Percentiles rank a stretch among this genome's conserved stretches.
These are phyloP conservation scores for Diversispora epigaea DNA, from an alignment of 192 early-diverging fungal species.

Conservation along the genomic window DNA sequence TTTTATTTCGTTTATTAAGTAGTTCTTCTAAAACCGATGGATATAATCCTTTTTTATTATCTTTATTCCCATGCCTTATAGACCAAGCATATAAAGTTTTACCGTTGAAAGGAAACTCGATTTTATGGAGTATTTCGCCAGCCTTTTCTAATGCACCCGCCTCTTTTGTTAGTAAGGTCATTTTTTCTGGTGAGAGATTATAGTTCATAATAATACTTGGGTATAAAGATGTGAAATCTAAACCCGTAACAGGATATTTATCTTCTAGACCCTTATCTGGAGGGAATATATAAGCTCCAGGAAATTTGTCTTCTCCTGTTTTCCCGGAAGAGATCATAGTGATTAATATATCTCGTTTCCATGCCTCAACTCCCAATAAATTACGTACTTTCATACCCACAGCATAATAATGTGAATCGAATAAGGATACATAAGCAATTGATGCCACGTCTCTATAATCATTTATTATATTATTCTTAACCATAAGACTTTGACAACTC, in stretches of 20 bases:
- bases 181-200: slow-evolving; percentile 5
- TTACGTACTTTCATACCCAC: slow-evolving; percentile 21
- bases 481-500: not conserved
- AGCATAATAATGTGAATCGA: not conserved
- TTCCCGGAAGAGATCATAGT: not conserved
- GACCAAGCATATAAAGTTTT: not conserved
- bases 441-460: slow-evolving; percentile 12
- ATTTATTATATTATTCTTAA: slow-evolving; percentile 16
- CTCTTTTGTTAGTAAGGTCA: not conserved
- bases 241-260: not conserved
- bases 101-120: not conserved
- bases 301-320: not conserved
- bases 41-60: not conserved
- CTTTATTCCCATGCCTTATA: not conserved
- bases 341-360: not conserved
- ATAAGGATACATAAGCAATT: not conserved
- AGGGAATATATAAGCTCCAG: not conserved
- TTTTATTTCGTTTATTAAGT: too few relatives aligned
- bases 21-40: too few relatives aligned
- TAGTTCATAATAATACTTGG: not conserved
- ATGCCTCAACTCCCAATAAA: not conserved
- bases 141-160: not conserved
- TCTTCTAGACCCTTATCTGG: not conserved
- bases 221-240: slow-evolving; percentile 28
- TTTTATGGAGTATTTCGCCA: not conserved